Conservation (phyloP, 371 early-diverging fungal genomes). For the Mortierella sp. region DNA sequence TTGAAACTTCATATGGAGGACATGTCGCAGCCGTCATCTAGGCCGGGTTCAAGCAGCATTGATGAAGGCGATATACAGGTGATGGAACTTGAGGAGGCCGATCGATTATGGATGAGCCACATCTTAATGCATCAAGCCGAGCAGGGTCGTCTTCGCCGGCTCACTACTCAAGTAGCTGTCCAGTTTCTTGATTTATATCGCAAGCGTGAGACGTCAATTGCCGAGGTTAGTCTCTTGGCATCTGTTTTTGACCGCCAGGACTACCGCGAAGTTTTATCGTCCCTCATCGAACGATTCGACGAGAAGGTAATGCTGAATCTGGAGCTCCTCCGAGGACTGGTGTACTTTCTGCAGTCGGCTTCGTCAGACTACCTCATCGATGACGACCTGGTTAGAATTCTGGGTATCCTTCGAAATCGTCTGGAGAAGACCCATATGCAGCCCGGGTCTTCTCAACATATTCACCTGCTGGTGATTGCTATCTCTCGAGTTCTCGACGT, state of each 20-base stretch:
- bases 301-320: neutral
- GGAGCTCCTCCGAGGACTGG: constrained; percentile 16
- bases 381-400: constrained; percentile 18
- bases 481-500: constrained; percentile 20
- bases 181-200: neutral
- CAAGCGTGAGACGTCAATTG: neutral
- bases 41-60: neutral
- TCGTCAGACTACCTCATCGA: neutral
- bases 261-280: constrained; percentile 9
- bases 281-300: constrained; percentile 10
- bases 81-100: neutral
- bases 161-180: neutral
- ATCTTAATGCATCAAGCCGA: neutral
- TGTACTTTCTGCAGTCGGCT: constrained; percentile 11
- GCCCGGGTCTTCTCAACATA: neutral
- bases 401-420: neutral
- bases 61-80: neutral
- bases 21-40: neutral
- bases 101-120: neutral
- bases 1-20: too few relatives aligned
- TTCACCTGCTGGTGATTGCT: constrained; percentile 13
- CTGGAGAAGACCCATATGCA: neutral
- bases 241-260: neutral
- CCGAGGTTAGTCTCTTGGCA: constrained; percentile 10
- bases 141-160: neutral